phyloP scores from a whole-genome alignment of 2,329 filamentous ascomycete species.

The Xylogone sp. region DNA sequence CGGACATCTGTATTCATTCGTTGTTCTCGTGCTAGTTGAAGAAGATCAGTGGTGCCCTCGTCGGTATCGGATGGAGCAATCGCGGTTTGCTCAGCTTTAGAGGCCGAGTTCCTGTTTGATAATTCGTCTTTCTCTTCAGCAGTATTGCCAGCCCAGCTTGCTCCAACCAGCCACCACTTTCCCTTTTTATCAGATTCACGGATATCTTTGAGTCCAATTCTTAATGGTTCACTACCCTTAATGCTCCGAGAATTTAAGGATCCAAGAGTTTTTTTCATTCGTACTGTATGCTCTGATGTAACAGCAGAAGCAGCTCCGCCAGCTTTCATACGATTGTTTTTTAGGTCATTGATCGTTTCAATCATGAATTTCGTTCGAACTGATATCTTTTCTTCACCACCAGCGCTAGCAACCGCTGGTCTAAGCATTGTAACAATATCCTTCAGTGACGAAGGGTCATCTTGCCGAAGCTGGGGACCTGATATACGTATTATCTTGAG shows the following conservation, averaged over 20 bases:
- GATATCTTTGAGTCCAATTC: conserved; percentile 78
- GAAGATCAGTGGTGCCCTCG: conserved; percentile 25
- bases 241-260: conserved; percentile 65
- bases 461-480: conserved; percentile 78
- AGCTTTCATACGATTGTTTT: conserved; percentile 87
- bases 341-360: conserved; percentile 89
- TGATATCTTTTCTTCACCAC: conserved; percentile 64
- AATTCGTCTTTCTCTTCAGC: conserved; percentile 22
- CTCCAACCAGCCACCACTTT: conserved; percentile 98
- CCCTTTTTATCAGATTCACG: conserved; percentile 79
- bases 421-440: conserved; percentile 82
- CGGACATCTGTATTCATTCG: conserved; percentile 32
- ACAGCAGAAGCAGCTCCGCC: conserved; percentile 67
- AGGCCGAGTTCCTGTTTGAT: neutral
- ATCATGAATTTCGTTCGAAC: conserved; percentile 97
- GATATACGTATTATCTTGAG: conserved; percentile 79
- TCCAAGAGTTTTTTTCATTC: conserved; percentile 85
- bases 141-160: conserved; percentile 67
- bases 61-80: conserved; percentile 9
- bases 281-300: conserved; percentile 75
- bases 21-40: conserved; percentile 30
- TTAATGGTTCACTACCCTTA: conserved; percentile 76
- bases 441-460: conserved; percentile 84
- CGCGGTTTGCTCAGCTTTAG: neutral
- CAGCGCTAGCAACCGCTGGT: conserved; percentile 62